phyloP scores from a whole-genome alignment of 352 stramenopile genomes.

The Aphanomyces cochlioides region DNA sequence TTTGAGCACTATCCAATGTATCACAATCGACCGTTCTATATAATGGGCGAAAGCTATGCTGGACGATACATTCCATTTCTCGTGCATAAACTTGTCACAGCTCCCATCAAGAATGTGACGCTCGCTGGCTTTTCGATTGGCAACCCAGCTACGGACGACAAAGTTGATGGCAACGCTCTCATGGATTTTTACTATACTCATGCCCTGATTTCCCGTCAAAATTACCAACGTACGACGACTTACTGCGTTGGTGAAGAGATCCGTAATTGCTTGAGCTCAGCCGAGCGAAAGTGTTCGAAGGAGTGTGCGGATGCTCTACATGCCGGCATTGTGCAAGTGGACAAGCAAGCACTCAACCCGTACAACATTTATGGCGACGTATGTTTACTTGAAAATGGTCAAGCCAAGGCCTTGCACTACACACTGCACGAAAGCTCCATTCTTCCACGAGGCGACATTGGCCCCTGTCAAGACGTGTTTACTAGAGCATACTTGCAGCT shows the following conservation, averaged over 20 bases:
- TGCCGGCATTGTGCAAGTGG: conserved; percentile 42
- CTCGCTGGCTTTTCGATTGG: conserved; percentile 60
- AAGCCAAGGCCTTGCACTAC: conserved; percentile 43
- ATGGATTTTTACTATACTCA: conserved; percentile 60
- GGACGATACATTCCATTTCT: conserved; percentile 85
- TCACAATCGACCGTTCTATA: conserved; percentile 63
- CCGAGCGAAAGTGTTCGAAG: conserved; percentile 39
- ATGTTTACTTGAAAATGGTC: conserved; percentile 54
- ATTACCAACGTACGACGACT: conserved; percentile 53
- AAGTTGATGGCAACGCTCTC: conserved; percentile 24
- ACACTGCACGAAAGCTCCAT: not conserved
- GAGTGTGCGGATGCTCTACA: conserved; percentile 45
- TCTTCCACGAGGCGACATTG: conserved; percentile 52
- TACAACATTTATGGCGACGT: conserved; percentile 82
- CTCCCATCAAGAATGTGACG: conserved; percentile 50
- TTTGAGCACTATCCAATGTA: conserved; percentile 72
- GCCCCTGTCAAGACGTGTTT: conserved; percentile 55
- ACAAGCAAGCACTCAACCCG: conserved; percentile 55
- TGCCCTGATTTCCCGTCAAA: conserved; percentile 62
- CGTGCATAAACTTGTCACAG: conserved; percentile 57
- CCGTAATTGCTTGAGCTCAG: conserved; percentile 54
- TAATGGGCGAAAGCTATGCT: conserved; percentile 85
- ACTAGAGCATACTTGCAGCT: conserved; percentile 62
- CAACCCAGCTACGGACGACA: conserved; percentile 38
- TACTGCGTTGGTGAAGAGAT: conserved; percentile 51